Percentiles rank a stretch among this genome's conserved stretches.
phyloP scores from a whole-genome alignment of 2,329 filamentous ascomycete genomes.

The Atkinsonella texensis region DNA sequence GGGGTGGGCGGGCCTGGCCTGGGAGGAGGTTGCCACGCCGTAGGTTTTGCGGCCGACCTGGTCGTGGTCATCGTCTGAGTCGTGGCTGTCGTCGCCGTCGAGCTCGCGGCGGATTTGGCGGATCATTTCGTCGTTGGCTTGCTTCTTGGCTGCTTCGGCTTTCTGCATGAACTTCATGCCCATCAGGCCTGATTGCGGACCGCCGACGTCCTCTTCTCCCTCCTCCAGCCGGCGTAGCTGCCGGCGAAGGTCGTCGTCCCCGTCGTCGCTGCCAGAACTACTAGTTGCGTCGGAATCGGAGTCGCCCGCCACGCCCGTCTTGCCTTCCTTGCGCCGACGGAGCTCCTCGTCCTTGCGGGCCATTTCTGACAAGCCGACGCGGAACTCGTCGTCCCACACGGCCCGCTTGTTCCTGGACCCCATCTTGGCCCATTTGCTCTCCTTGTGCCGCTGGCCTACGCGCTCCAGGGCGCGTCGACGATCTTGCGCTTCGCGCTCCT shows the following conservation, averaged over 20 bases:
- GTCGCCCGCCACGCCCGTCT: conserved; percentile 30
- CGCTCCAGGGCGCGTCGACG: conserved; percentile 70
- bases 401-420: conserved; percentile 67
- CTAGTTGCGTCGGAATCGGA: conserved; percentile 41
- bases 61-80: conserved; percentile 35
- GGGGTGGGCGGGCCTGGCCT: not conserved
- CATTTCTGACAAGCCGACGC: conserved; percentile 67
- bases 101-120: conserved; percentile 60
- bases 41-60: conserved; percentile 61
- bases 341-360: conserved; percentile 74
- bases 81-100: conserved; percentile 44
- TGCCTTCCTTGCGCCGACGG: conserved; percentile 66
- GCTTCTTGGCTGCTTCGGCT: conserved; percentile 66
- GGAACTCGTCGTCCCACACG: conserved; percentile 81
- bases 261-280: conserved; percentile 44
- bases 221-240: conserved; percentile 30
- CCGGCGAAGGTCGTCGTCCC: conserved; percentile 36
- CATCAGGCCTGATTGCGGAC: conserved; percentile 55
- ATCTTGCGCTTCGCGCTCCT: conserved; percentile 53
- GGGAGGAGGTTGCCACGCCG: conserved; percentile 30
- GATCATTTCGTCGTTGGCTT: conserved; percentile 68
- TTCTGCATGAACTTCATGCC: conserved; percentile 92
- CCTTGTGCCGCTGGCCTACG: conserved; percentile 73
- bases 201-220: conserved; percentile 36
- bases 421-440: conserved; percentile 87